phyloP scores from a whole-genome alignment of 305 asterid species.

The Fraxinus angustifolia region DNA sequence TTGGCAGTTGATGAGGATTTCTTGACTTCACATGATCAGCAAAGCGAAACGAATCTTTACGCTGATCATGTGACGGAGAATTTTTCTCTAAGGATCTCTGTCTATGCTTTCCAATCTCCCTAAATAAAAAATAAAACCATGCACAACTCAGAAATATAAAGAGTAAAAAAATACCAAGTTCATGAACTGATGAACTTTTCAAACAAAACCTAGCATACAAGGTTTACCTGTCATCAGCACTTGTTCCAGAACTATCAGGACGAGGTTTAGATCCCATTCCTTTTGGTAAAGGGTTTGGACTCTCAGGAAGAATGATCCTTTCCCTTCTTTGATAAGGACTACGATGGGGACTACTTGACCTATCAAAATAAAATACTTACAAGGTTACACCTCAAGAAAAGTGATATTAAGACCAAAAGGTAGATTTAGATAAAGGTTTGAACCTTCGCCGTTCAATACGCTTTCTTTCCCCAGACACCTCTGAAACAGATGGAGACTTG shows the following conservation, averaged over 20 bases:
- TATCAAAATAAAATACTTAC: constrained; percentile 24
- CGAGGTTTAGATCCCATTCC: constrained; percentile 35
- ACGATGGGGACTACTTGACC: constrained; percentile 43
- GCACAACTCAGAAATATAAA: constrained; percentile 18
- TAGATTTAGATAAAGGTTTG: constrained; percentile 7
- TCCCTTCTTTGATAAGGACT: constrained; percentile 36
- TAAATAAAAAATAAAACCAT: constrained; percentile 28
- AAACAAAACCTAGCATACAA: constrained; percentile 30
- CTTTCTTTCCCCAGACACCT: constrained; percentile 40
- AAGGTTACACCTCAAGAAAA: not conserved
- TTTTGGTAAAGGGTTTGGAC: constrained; percentile 35
- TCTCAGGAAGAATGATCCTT: constrained; percentile 33
- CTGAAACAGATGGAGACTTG: constrained; percentile 42
- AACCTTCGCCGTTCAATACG: constrained; percentile 39
- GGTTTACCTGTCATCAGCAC: constrained; percentile 37
- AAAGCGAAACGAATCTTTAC: constrained; percentile 29
- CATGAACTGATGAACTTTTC: not conserved
- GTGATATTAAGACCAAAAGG: constrained; percentile 20
- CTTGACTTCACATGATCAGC: constrained; percentile 36
- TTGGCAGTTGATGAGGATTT: constrained; percentile 38
- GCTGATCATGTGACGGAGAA: constrained; percentile 30
- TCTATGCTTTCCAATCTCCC: constrained; percentile 41
- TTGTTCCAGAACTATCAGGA: constrained; percentile 44
- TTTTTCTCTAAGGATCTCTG: constrained; percentile 34
- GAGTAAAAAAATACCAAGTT: constrained; percentile 9